Percentiles rank a stretch among this genome's conserved stretches.
Evolutionary conservation across 2,329 filamentous ascomycete genomes (phyloP).

Genomic region (Pseudogymnoascus sp.): DNA sequence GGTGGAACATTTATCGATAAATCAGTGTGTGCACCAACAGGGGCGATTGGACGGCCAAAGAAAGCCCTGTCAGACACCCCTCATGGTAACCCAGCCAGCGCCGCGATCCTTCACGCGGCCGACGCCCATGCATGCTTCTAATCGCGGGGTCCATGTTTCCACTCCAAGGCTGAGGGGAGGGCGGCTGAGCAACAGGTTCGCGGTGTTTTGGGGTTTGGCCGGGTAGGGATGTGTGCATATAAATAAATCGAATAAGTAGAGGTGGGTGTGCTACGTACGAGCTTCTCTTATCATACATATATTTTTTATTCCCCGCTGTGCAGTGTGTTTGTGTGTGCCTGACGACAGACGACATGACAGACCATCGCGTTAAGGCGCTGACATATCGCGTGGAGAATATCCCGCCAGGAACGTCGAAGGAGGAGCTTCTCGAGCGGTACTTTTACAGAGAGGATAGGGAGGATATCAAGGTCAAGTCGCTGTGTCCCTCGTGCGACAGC

Average conservation of each 20-base stretch:
- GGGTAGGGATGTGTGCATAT: not conserved
- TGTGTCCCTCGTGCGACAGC: slow-evolving; percentile 10
- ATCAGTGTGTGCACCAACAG: not conserved
- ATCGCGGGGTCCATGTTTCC: slow-evolving; percentile 9
- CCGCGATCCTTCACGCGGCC: not conserved
- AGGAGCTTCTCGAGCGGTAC: slow-evolving; percentile 4
- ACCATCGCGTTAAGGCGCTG: not conserved
- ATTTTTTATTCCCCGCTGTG: not conserved
- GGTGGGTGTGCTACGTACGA: not conserved
- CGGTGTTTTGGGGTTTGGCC: not conserved
- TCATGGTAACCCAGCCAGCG: not conserved
- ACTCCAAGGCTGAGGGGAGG: not conserved
- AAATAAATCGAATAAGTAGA: slow-evolving; percentile 9
- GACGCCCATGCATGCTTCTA: not conserved
- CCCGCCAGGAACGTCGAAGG: slow-evolving; percentile 9
- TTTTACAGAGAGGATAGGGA: slow-evolving; percentile 10
- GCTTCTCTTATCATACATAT: not conserved
- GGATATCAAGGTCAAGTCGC: slow-evolving; percentile 13
- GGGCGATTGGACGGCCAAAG: not conserved
- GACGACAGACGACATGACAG: not conserved
- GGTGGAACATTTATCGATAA: slow-evolving; percentile 6
- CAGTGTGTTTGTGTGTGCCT: not conserved
- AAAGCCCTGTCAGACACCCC: not conserved
- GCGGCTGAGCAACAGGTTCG: not conserved
- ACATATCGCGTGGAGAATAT: slow-evolving; percentile 17